Base-by-base conservation (phyloP, 768 basidiomycete genomes). In the Hericium erinaceus region DNA sequence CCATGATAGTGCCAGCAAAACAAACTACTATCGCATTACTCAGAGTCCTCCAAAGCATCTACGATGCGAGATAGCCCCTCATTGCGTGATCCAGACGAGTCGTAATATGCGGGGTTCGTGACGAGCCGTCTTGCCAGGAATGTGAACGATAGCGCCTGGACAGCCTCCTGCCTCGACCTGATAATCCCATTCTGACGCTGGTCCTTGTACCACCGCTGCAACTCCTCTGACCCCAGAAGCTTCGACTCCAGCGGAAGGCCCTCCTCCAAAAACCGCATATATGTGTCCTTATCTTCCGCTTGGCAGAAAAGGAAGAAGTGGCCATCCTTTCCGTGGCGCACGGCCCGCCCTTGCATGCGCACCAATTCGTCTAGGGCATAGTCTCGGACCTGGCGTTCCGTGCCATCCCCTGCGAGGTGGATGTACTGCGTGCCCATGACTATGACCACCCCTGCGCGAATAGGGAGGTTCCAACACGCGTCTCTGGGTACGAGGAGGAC, bases 371-470 rank as follows among this genome's bases (percentile, higher is more conserved):
- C 76, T 39, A 95, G 73, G 0, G 75, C 74, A 69, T 98, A 98
- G 67, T 94, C 92, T 48, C 78, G 78, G 52, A 95, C 67, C 64
- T 87, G 85, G 22, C 88, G 82, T 59, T 85, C 83, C 9, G 74
- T 66, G 13, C 73, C 76, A 55, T 73, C 75, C 39, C 68, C 70
- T 41, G 76, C 73, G 7, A 76, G 63, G 56, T 81, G 74, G 24
- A 85, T 69, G 69, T 91, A 95, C 69, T 99, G 97, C 3, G 95
- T 92, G 16, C 92, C 89, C 87, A 98, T 87, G 48, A 92, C 85
- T 39, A 98, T 75, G 15, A 98, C 95, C 6, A 81, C 81, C 7
- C 80, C 77, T 1, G 90, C 91, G 54, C 85, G 81, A 16, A 94
- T 81, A 18, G 95, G 93, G n/a, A 98, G 68, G 28, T 81, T 83